A percentile compares a stretch with the other conserved stretches of the same genome.
Evolutionary conservation across 768 basidiomycete genomes (phyloP).

Genomic region (Tylopilus felleus): DNA sequence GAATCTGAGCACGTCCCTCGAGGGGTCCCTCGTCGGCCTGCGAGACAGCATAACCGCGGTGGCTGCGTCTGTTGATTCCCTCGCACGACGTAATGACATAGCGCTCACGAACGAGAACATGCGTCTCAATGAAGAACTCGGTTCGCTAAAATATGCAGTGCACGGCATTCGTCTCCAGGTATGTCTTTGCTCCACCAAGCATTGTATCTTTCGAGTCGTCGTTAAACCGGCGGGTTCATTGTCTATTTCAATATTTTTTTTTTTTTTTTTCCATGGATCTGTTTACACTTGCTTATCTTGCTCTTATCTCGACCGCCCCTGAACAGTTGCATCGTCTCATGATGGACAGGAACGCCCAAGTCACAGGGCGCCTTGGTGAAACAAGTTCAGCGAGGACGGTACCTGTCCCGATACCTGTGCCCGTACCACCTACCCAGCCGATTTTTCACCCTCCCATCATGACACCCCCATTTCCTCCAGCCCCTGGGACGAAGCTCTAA

Average conservation of each 20-base stretch:
- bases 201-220: conserved; percentile 1
- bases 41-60: conserved; percentile 58
- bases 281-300: conserved; percentile 12
- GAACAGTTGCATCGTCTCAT: conserved; percentile 62
- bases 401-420: conserved; percentile 23
- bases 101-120: conserved; percentile 68
- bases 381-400: conserved; percentile 6
- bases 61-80: conserved; percentile 57
- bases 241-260: conserved; percentile 1
- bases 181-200: conserved; percentile 18
- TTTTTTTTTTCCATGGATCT: conserved; percentile 5
- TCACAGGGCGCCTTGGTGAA: conserved; percentile 44
- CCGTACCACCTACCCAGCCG: conserved; percentile 19
- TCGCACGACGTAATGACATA: conserved; percentile 62
- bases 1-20: conserved; percentile 57
- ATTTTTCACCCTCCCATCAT: conserved; percentile 30
- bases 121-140: conserved; percentile 70
- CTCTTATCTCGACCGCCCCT: conserved; percentile 10
- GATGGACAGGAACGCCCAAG: conserved; percentile 69
- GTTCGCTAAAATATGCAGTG: conserved; percentile 61
- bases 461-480: conserved; percentile 28
- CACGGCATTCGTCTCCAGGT: conserved; percentile 83
- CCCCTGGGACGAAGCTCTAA: conserved; percentile 33
- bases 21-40: conserved; percentile 56
- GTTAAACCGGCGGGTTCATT: conserved; percentile 1